Evolutionary conservation across 2,329 filamentous ascomycete species (phyloP).

Genomic region (Thermoascus crustaceus): DNA sequence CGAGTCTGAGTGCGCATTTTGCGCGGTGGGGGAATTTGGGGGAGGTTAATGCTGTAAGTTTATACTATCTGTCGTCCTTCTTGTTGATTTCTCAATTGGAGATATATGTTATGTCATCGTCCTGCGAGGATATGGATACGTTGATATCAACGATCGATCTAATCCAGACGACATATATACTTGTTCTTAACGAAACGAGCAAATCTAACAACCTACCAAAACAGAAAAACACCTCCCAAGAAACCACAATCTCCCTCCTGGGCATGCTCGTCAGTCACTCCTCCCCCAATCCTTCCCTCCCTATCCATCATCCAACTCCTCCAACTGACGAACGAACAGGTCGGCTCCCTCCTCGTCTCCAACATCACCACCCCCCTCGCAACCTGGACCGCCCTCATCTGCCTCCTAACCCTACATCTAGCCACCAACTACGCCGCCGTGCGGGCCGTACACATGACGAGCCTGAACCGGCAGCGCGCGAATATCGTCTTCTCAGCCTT

Average conservation of each 20-base stretch:
- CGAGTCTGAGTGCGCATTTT: constrained; percentile 86
- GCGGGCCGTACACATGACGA: constrained; percentile 70
- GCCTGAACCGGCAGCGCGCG: constrained; percentile 77
- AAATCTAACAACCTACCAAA: constrained; percentile 7
- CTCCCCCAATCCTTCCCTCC: neutral
- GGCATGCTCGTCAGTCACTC: constrained; percentile 61
- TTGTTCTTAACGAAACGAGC: no score
- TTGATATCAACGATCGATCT: constrained; percentile 4
- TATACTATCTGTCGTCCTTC: no score
- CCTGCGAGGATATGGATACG: neutral
- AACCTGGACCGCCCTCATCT: constrained; percentile 65
- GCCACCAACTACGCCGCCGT: constrained; percentile 83
- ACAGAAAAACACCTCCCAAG: constrained; percentile 82
- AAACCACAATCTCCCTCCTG: constrained; percentile 81
- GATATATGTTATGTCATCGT: neutral
- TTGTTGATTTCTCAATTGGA: neutral
- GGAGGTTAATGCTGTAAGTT: constrained; percentile 72
- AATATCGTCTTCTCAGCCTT: constrained; percentile 64
- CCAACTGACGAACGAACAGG: constrained; percentile 27
- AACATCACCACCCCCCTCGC: constrained; percentile 60
- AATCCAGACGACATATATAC: no score
- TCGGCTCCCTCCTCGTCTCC: constrained; percentile 73
- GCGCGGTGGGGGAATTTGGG: constrained; percentile 78
- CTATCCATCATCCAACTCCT: neutral
- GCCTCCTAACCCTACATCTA: constrained; percentile 68